These are phyloP conservation scores for Pythium volutum DNA, from an alignment of 352 stramenopile species.

Conservation along the genomic window DNA sequence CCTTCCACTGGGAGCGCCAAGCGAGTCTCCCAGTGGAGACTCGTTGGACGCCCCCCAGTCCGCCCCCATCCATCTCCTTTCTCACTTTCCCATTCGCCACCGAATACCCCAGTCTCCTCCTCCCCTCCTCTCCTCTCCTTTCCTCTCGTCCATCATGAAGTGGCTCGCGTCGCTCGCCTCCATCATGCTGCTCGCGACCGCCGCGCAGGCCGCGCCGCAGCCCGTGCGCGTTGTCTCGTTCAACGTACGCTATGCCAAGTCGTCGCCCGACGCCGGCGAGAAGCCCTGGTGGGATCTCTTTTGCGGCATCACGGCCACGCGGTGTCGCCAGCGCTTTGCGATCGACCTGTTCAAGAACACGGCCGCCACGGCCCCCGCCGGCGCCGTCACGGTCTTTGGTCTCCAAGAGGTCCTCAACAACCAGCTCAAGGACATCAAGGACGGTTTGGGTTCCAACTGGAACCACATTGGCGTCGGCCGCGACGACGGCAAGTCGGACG, in stretches of 20 bases:
- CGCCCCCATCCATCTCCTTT: background rate
- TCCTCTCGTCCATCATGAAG: conserved; percentile 1
- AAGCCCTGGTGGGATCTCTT: conserved; percentile 23
- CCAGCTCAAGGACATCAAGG: conserved; percentile 21
- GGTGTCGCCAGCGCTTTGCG: conserved; percentile 12
- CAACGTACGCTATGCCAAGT: conserved; percentile 18
- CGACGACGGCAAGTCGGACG: conserved; percentile 10
- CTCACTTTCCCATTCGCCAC: background rate
- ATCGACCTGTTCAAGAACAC: conserved; percentile 11
- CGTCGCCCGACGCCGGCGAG: conserved; percentile 11
- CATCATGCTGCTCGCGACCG: background rate
- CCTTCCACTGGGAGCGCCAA: too few species aligned
- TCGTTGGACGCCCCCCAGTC: background rate
- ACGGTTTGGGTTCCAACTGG: conserved; percentile 12
- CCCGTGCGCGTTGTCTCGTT: conserved; percentile 17
- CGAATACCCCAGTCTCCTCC: background rate
- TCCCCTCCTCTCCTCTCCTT: background rate
- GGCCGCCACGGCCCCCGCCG: conserved; percentile 4
- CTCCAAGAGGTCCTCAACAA: conserved; percentile 21
- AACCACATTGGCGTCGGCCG: conserved; percentile 15
- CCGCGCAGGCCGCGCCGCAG: conserved; percentile 3
- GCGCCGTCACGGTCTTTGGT: conserved; percentile 18
- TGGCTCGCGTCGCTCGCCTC: conserved; percentile 7
- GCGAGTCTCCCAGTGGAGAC: background rate
- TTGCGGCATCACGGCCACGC: conserved; percentile 9